A percentile compares a stretch with the other conserved stretches of the same genome.
phyloP scores from a whole-genome alignment of 805 yeast genomes.

The Kluyveromyces dobzhanskii region DNA sequence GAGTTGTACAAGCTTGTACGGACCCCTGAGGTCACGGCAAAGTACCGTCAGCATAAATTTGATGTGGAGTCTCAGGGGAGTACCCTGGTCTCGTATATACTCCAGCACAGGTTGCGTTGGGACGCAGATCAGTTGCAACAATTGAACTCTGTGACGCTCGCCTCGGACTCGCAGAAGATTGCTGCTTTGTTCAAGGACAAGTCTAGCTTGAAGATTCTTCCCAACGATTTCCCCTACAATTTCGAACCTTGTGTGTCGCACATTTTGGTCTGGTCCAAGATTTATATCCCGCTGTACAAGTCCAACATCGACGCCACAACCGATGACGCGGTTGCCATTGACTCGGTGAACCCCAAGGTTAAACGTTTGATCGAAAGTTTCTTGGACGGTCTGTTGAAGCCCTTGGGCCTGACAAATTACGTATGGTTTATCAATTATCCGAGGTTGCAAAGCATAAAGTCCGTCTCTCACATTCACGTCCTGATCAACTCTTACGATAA shows the following conservation, averaged over 20 bases:
- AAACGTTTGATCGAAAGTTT: slow-evolving; percentile 40
- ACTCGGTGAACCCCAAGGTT: slow-evolving; percentile 36
- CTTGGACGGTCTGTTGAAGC: slow-evolving; percentile 38
- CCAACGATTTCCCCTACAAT: slow-evolving; percentile 62
- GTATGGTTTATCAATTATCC: slow-evolving; percentile 72
- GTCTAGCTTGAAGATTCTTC: slow-evolving; percentile 33
- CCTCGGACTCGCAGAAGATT: slow-evolving; percentile 14
- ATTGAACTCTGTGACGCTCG: slow-evolving; percentile 14
- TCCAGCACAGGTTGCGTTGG: slow-evolving; percentile 47
- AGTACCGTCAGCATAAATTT: slow-evolving; percentile 40
- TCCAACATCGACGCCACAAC: slow-evolving; percentile 28
- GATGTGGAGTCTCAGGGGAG: slow-evolving; percentile 29
- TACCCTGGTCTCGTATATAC: slow-evolving; percentile 41
- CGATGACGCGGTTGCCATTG: slow-evolving; percentile 17
- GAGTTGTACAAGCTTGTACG: slow-evolving; percentile 43
- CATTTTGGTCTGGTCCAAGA: slow-evolving; percentile 60
- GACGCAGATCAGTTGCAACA: slow-evolving; percentile 22
- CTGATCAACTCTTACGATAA: slow-evolving; percentile 30
- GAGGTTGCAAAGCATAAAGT: slow-evolving; percentile 55
- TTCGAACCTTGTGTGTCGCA: slow-evolving; percentile 46
- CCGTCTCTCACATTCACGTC: slow-evolving; percentile 65
- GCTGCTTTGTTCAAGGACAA: slow-evolving; percentile 21
- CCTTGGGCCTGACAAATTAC: slow-evolving; percentile 31
- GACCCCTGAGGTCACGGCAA: slow-evolving; percentile 34
- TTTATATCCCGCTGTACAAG: slow-evolving; percentile 38